Conservation (phyloP, 2,329 filamentous ascomycete species). For the Diplodia intermedia region DNA sequence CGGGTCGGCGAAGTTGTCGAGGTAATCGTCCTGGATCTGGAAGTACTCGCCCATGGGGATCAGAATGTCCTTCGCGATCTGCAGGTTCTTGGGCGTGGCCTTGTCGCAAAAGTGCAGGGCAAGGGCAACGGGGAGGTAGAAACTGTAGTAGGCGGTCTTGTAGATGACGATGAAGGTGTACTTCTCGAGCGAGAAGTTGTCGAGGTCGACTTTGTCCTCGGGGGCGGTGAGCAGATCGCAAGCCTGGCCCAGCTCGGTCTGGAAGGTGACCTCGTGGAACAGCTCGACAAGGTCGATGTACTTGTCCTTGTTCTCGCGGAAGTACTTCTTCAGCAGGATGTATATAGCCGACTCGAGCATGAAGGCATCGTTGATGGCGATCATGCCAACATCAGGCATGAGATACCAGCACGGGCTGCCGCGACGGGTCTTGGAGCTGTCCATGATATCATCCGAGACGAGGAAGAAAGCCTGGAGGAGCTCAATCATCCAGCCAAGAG, state of each 20-base stretch:
- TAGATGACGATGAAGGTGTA: slow-evolving; percentile 99
- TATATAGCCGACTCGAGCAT: slow-evolving; percentile 81
- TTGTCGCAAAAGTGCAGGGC: slow-evolving; percentile 85
- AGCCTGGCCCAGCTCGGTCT: slow-evolving; percentile 94
- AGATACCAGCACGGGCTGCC: slow-evolving; percentile 97
- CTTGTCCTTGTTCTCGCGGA: slow-evolving; percentile 76
- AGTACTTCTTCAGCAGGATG: slow-evolving; percentile 89
- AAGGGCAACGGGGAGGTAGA: slow-evolving; percentile 95
- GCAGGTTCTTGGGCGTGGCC: slow-evolving; percentile 86
- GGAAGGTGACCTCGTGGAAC: slow-evolving; percentile 92
- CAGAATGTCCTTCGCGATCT: slow-evolving; percentile 87
- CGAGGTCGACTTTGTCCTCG: slow-evolving; percentile 88
- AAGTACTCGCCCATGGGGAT: slow-evolving; percentile 99
- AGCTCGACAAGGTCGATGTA: slow-evolving; percentile 94
- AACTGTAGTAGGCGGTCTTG: slow-evolving; percentile 99
- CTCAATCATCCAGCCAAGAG: slow-evolving; percentile 97
- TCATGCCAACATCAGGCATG: slow-evolving; percentile 85
- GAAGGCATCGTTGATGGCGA: slow-evolving; percentile 98
- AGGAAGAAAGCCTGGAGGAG: slow-evolving; percentile 98
- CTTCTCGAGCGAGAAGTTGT: slow-evolving; percentile 95
- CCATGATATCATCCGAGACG: slow-evolving; percentile 99
- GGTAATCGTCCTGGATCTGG: slow-evolving; percentile 98
- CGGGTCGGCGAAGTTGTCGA: slow-evolving; percentile 95
- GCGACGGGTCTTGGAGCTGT: slow-evolving; percentile 90
- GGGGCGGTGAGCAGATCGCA: slow-evolving; percentile 95